Evolutionary conservation across 73 alveolate species (phyloP).

Genomic region (Vitrella brassicaformis): DNA sequence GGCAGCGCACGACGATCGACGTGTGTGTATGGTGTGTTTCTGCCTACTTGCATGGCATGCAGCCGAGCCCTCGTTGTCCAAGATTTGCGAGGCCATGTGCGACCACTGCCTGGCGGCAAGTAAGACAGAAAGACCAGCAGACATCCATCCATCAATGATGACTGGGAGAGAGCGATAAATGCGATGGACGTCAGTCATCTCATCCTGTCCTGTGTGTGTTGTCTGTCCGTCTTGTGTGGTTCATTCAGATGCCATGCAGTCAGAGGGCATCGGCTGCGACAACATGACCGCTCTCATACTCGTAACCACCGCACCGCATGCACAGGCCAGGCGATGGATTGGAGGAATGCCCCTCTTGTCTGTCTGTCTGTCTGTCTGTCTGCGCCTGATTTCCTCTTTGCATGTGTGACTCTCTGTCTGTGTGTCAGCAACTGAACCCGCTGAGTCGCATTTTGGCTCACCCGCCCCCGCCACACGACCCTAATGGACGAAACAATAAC

Average conservation of each 20-base stretch:
- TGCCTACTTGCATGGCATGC: too few species aligned
- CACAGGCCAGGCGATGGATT: neutral
- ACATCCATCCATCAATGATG: too few species aligned
- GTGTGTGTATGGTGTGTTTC: too few species aligned
- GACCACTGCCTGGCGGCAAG: neutral
- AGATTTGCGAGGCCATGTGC: neutral
- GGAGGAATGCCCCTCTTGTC: neutral
- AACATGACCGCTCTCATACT: constrained; percentile 64
- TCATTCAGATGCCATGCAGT: neutral
- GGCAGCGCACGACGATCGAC: too few species aligned
- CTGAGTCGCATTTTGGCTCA: neutral
- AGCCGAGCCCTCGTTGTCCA: neutral
- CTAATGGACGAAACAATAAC: neutral
- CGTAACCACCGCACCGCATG: constrained; percentile 13
- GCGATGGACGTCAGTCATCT: too few species aligned
- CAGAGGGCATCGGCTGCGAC: constrained; percentile 52
- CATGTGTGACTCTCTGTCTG: neutral
- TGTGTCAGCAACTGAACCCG: neutral
- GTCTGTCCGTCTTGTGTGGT: too few species aligned
- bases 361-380: neutral
- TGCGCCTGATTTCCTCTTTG: neutral
- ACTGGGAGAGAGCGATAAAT: too few species aligned
- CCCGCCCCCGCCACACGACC: neutral
- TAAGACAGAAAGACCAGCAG: too few species aligned
- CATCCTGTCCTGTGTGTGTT: too few species aligned